phyloP scores from a whole-genome alignment of 1,284 basidiomycete species.

The Heterobasidion annosum region DNA sequence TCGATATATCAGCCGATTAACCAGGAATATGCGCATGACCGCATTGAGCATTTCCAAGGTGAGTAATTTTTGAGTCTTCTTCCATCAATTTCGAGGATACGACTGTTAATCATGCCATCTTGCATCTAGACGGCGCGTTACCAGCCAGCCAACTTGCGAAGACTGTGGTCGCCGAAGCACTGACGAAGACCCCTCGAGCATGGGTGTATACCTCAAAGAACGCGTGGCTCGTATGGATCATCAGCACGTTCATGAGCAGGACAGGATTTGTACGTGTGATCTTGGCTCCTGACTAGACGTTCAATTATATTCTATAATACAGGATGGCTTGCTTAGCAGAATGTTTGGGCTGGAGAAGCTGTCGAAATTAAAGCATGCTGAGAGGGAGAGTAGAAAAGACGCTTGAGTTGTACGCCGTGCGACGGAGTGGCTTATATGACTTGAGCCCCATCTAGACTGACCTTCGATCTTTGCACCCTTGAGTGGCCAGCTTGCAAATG shows the following conservation, averaged over 20 bases:
- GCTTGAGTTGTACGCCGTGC: too few relatives aligned
- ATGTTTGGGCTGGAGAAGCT: neutral
- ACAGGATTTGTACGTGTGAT: neutral
- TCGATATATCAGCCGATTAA: constrained; percentile 21
- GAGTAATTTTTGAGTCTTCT: neutral
- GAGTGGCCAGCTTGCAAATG: too few relatives aligned
- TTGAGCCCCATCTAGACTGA: too few relatives aligned
- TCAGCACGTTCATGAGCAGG: constrained; percentile 17
- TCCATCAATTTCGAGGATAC: neutral
- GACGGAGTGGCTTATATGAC: too few relatives aligned
- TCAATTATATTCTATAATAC: neutral
- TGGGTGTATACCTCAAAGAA: constrained; percentile 19
- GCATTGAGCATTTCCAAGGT: constrained; percentile 13
- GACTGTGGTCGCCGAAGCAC: constrained; percentile 17
- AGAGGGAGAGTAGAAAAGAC: neutral
- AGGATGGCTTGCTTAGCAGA: neutral
- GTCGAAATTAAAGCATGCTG: neutral
- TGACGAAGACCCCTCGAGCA: constrained; percentile 12
- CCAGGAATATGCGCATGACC: constrained; percentile 10
- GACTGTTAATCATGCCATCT: neutral
- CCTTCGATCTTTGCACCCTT: too few relatives aligned
- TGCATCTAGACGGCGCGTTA: constrained; percentile 11
- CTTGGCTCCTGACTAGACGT: neutral
- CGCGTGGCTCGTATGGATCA: constrained; percentile 17
- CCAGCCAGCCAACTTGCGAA: constrained; percentile 15